A percentile compares a stretch with the other conserved stretches of the same genome.
Evolutionary conservation across 2,329 filamentous ascomycete genomes (phyloP).

Genomic region (Echinosphaeria canescens): DNA sequence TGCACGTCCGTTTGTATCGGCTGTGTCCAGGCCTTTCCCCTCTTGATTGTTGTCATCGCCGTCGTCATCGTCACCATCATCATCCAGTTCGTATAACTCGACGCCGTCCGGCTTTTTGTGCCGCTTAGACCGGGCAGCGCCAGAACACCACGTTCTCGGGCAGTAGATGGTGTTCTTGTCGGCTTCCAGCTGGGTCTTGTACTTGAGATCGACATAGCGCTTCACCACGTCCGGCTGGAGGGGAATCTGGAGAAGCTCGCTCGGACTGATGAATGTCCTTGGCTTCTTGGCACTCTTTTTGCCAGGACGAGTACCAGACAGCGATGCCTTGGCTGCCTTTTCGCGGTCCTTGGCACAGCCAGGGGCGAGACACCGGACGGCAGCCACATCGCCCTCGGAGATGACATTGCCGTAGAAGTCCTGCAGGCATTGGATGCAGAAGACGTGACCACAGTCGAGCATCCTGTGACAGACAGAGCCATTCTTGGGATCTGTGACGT

Average conservation of each 20-base stretch:
- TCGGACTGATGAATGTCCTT: slow-evolving; percentile 53
- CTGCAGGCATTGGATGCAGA: slow-evolving; percentile 70
- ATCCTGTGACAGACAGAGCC: slow-evolving; percentile 64
- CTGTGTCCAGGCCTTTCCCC: slow-evolving; percentile 1
- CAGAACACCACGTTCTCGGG: slow-evolving; percentile 80
- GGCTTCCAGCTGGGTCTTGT: slow-evolving; percentile 79
- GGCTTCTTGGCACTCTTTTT: slow-evolving; percentile 32
- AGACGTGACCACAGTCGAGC: slow-evolving; percentile 72
- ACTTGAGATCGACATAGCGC: slow-evolving; percentile 75
- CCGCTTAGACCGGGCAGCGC: slow-evolving; percentile 57
- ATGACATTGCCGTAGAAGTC: slow-evolving; percentile 86
- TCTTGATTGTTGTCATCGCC: slow-evolving; percentile 5
- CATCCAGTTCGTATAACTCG: slow-evolving; percentile 30
- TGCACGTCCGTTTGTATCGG: too few relatives aligned
- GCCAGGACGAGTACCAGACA: too few relatives aligned
- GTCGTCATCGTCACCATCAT: slow-evolving; percentile 16
- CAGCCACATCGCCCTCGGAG: slow-evolving; percentile 57
- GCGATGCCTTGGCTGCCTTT: slow-evolving; percentile 8
- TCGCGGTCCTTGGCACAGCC: slow-evolving; percentile 48
- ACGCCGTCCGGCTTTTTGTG: slow-evolving; percentile 50
- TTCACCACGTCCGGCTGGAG: slow-evolving; percentile 51
- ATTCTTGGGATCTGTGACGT: slow-evolving; percentile 90
- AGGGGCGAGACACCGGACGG: slow-evolving; percentile 61
- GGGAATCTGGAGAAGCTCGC: slow-evolving; percentile 63
- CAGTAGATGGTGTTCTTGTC: slow-evolving; percentile 89